Conservation (phyloP, 169 alveolate species). For the Plasmodium fragile region DNA sequence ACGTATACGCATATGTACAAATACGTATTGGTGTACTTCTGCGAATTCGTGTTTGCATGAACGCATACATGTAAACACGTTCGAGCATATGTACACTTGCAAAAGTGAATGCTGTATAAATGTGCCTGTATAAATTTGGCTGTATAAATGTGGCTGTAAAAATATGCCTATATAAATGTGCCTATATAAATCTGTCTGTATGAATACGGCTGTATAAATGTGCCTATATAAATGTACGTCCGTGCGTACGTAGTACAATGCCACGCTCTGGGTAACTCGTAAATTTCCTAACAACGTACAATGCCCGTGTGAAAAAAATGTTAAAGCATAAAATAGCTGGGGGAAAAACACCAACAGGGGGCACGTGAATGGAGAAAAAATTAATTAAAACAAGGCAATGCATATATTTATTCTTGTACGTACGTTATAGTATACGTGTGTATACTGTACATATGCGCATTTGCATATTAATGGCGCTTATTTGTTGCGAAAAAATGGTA, state of each 20-base stretch:
- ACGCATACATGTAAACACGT: neutral
- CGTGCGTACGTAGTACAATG: slow-evolving; percentile 13
- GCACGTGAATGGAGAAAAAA: neutral
- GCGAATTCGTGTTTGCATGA: neutral
- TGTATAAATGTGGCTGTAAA: neutral
- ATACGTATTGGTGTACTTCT: neutral
- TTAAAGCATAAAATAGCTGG: slow-evolving; percentile 17
- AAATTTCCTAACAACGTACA: slow-evolving; percentile 14
- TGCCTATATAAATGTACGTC: neutral
- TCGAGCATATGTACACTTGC: neutral
- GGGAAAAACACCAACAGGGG: neutral
- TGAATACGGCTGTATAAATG: neutral
- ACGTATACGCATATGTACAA: neutral
- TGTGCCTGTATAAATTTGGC: neutral
- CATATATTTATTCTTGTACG: neutral
- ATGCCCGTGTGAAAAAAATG: neutral
- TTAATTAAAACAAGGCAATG: neutral
- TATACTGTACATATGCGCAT: neutral
- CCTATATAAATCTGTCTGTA: neutral
- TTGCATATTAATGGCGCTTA: neutral
- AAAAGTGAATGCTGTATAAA: neutral
- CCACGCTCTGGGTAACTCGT: neutral
- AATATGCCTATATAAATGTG: neutral
- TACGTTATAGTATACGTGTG: neutral
- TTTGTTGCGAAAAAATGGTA: neutral